Conservation (phyloP, 2,329 filamentous ascomycete species). For the Aspergillus oerlinghausenensis region DNA sequence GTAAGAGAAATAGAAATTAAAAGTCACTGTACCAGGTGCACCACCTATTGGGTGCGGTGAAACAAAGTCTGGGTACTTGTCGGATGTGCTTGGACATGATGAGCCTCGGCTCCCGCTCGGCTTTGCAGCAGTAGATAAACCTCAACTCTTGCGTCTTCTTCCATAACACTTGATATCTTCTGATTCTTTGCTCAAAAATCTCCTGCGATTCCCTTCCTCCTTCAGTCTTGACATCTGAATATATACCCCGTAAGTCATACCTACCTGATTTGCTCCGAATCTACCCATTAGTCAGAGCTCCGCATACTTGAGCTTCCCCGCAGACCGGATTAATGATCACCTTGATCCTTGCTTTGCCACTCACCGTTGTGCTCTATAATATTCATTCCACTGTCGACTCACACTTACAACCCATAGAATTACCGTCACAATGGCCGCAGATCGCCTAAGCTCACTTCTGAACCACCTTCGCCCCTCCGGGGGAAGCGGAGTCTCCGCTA, state of each 20-base stretch:
- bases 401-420: neutral
- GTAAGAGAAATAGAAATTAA: too few species aligned
- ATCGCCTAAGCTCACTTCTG: conserved; percentile 82
- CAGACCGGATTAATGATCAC: neutral
- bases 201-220: conserved; percentile 1
- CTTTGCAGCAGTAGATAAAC: neutral
- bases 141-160: neutral
- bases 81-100: neutral
- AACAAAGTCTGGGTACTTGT: conserved; percentile 1
- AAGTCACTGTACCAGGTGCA: too few species aligned
- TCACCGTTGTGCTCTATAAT: neutral
- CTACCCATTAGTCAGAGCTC: neutral
- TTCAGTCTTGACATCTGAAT: neutral
- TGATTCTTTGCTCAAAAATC: too few species aligned
- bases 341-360: neutral
- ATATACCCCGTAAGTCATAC: neutral
- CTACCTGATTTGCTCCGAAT: neutral
- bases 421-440: conserved; percentile 61
- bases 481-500: conserved; percentile 64
- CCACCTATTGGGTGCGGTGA: neutral
- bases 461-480: conserved; percentile 71
- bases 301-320: neutral
- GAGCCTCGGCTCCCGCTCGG: conserved; percentile 9
- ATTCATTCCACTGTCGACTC: neutral
- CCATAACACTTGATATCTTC: too few species aligned